A percentile compares a stretch with the other conserved stretches of the same genome.
Conservation (phyloP, 2,329 filamentous ascomycete genomes). For the Balansia obtecta region DNA sequence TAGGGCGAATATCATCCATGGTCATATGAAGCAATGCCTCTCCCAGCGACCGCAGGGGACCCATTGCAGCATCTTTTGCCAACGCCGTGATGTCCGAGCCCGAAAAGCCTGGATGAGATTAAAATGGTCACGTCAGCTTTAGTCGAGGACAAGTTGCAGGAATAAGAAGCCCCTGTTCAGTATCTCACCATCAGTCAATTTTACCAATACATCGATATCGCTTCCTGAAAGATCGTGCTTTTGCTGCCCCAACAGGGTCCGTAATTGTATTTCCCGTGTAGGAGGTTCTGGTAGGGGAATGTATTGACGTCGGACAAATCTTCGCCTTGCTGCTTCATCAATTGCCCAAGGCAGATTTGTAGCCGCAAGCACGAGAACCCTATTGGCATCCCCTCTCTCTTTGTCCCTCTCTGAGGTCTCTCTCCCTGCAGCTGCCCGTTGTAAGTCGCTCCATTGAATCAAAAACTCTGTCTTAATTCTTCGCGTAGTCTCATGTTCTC, state of each 20-base stretch:
- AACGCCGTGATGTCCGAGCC: constrained; percentile 94
- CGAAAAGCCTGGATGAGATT: constrained; percentile 60
- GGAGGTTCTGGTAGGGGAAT: constrained; percentile 83
- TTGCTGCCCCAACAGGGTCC: constrained; percentile 71
- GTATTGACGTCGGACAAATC: constrained; percentile 90
- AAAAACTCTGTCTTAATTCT: constrained; percentile 96
- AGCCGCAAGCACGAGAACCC: constrained; percentile 85
- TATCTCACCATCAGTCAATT: constrained; percentile 65
- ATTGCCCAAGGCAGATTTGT: constrained; percentile 98
- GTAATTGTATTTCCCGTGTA: constrained; percentile 68
- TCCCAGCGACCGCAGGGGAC: constrained; percentile 77
- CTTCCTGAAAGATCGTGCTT: constrained; percentile 63
- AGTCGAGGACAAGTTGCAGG: neutral
- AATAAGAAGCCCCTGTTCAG: neutral
- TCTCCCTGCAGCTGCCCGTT: constrained; percentile 78
- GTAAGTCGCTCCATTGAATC: constrained; percentile 92
- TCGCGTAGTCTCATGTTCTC: constrained; percentile 85
- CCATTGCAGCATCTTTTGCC: constrained; percentile 97
- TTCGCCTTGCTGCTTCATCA: constrained; percentile 80
- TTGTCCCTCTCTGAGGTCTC: constrained; percentile 56
- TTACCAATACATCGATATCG: constrained; percentile 65
- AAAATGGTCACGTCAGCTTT: constrained; percentile 5
- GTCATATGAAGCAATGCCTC: constrained; percentile 83
- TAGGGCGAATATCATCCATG: constrained; percentile 88
- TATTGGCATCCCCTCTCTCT: constrained; percentile 66